Base-by-base conservation (phyloP, 352 stramenopile species). In the Phytophthora kernoviae region DNA sequence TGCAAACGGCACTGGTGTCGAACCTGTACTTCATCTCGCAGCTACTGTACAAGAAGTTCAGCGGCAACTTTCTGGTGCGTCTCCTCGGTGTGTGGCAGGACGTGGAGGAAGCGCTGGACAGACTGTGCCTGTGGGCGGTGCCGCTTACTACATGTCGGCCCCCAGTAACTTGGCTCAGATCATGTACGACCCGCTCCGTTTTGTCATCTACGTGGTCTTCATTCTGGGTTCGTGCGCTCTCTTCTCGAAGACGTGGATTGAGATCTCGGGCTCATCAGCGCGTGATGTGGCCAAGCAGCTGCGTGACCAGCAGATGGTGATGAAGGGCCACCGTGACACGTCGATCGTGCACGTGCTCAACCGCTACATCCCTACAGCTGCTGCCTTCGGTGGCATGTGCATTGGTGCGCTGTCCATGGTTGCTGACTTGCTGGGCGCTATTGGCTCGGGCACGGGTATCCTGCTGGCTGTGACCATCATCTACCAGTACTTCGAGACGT, bases 21-120 rank as follows among this genome's bases (percentile, higher is more conserved):
- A 99, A 99, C 87, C 75, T 99, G 43, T 99, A 99, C 90, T 99
- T 99, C 82, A 95, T 99, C 62, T 98, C 92, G 70, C 97, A 99
- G 84, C 79, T 99, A 22, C 81, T 99, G 15, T 99, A 98, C 92
- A 99, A 98, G 78, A 98, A 98, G 72, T 99, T 98, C 61, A 96
- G 93, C 53, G 97, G 94, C 62, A 99, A 99, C 84, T 96, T 99
- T 57, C 83, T 99, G 17, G 96, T 99, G 27, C 91, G 96, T 58
- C 88, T 99, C 26, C 87, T 99, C 32, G 97, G 97, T 63, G 94
- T 98, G 70, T 99, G 97, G 97, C 91, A 98, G 73, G 96, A 99
- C 58, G 90, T 97, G n/a, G 93, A 99, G 65, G 96, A 60, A 89
- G 77, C 46, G 65, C 83, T 12, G 97, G 96, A 42, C 86, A 97